Conservation (phyloP, 2,329 filamentous ascomycete species). For the Cytospora mali region DNA sequence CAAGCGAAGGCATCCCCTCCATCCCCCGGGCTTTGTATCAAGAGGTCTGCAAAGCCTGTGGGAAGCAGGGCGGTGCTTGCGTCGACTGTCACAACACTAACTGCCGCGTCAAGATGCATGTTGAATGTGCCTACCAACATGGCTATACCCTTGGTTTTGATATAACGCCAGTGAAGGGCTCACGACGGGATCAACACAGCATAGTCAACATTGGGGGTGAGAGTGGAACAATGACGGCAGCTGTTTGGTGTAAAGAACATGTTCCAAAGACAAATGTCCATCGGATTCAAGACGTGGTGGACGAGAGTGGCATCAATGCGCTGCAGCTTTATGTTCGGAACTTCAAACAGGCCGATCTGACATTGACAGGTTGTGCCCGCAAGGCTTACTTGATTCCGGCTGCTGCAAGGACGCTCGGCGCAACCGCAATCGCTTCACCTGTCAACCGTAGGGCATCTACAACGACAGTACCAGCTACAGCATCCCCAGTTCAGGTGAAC, state of each 20-base stretch:
- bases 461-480: slow-evolving; percentile 42
- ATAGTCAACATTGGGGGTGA: slow-evolving; percentile 82
- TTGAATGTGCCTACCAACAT: slow-evolving; percentile 85
- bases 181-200: slow-evolving; percentile 76
- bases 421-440: slow-evolving; percentile 38
- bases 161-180: slow-evolving; percentile 85
- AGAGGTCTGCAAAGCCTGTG: slow-evolving; percentile 83
- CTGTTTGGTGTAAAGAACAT: slow-evolving; percentile 91
- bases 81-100: slow-evolving; percentile 69
- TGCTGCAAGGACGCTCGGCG: slow-evolving; percentile 57
- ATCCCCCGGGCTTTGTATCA: slow-evolving; percentile 75
- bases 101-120: slow-evolving; percentile 73
- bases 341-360: slow-evolving; percentile 92
- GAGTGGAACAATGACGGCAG: slow-evolving; percentile 79
- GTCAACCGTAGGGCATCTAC: slow-evolving; percentile 60
- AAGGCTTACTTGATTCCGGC: slow-evolving; percentile 80
- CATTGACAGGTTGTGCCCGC: slow-evolving; percentile 86
- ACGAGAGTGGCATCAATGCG: slow-evolving; percentile 73
- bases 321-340: slow-evolving; percentile 85
- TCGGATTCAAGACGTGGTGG: slow-evolving; percentile 74
- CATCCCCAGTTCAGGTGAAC: slow-evolving; percentile 32
- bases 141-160: slow-evolving; percentile 89
- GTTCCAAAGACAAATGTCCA: slow-evolving; percentile 74
- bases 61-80: slow-evolving; percentile 74
- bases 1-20: slow-evolving; percentile 86